Evolutionary conservation across 352 stramenopile species (phyloP).

Genomic region (Achlya hypogyna): DNA sequence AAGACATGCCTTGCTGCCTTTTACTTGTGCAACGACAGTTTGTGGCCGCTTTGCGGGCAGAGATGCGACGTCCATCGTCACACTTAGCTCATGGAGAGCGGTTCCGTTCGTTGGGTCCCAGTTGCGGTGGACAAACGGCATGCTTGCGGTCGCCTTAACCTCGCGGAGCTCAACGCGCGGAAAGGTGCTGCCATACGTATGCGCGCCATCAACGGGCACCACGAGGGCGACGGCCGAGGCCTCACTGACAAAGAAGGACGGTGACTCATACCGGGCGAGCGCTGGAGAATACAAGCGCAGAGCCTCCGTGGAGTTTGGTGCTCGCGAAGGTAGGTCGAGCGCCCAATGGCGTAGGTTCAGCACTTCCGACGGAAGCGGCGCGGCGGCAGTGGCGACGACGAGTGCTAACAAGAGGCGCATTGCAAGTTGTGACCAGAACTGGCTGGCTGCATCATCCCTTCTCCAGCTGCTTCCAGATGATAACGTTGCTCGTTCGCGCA

Average conservation of each 20-base stretch:
- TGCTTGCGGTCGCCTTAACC: not conserved
- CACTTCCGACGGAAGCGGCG: not conserved
- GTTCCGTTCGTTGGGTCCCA: not conserved
- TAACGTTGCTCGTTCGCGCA: not conserved
- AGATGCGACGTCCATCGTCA: not conserved
- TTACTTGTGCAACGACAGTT: not conserved
- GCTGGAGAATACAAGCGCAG: conserved; percentile 1
- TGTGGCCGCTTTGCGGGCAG: not conserved
- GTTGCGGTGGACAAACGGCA: not conserved
- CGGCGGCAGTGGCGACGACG: not conserved
- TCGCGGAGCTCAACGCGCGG: conserved; percentile 4
- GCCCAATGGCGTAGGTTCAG: not conserved
- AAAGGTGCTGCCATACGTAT: not conserved
- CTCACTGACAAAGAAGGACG: not conserved
- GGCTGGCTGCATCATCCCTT: too few relatives aligned
- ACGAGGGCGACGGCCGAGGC: not conserved
- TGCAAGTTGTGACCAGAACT: too few relatives aligned
- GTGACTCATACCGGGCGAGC: not conserved
- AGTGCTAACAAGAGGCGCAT: not conserved
- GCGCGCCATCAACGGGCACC: not conserved
- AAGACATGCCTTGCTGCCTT: not conserved
- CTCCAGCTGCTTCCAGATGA: too few relatives aligned
- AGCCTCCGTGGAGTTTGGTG: not conserved
- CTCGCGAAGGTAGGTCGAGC: not conserved
- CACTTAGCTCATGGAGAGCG: not conserved